Conservation (phyloP, 106 monocot species). For the Platanthera zijinensis region DNA sequence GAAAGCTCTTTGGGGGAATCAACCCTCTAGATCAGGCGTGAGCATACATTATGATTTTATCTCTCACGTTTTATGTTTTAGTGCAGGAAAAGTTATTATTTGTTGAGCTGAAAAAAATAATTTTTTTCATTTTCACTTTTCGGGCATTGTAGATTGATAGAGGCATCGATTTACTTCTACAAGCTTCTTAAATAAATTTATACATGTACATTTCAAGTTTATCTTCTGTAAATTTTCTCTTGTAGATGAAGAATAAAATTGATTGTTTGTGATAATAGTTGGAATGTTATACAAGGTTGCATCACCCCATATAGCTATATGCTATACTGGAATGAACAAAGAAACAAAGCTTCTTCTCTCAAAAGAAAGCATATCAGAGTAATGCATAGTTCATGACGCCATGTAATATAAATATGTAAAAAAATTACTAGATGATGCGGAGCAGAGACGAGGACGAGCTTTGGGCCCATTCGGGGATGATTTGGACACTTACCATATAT, state of each 20-base stretch:
- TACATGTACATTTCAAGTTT: neutral
- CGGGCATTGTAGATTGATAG: neutral
- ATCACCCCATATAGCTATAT: neutral
- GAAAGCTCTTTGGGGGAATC: too few relatives aligned
- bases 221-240: neutral
- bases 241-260: neutral
- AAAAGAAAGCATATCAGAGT: neutral
- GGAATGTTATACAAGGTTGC: neutral
- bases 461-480: too few relatives aligned
- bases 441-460: too few relatives aligned
- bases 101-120: neutral
- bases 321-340: neutral
- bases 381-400: neutral
- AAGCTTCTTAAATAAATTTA: too few relatives aligned
- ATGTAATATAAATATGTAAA: neutral
- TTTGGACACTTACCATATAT: too few relatives aligned
- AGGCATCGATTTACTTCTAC: too few relatives aligned
- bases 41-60: too few relatives aligned
- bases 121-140: neutral
- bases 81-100: neutral
- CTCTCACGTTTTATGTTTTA: too few relatives aligned
- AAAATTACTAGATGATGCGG: too few relatives aligned
- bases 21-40: too few relatives aligned
- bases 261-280: neutral
- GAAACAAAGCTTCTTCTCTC: neutral